A percentile compares a stretch with the other conserved stretches of the same genome.
These are phyloP conservation scores for Yamadazyma trypodendri DNA, from an alignment of 1,139 yeast genomes.

Conservation along the genomic window DNA sequence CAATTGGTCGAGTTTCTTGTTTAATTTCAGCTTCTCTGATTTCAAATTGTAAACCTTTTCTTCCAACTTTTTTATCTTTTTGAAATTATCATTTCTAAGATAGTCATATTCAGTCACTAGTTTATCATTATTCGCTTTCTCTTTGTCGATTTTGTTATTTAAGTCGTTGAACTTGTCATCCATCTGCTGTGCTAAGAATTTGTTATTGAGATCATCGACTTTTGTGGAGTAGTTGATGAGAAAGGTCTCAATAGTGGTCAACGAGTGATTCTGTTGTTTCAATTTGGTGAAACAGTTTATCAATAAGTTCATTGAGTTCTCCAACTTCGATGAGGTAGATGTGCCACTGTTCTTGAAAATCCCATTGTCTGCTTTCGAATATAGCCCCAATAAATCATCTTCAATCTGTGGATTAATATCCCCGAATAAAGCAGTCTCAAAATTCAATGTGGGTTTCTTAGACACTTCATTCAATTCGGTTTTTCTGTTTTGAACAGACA, in stretches of 20 bases:
- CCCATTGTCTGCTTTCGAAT: constrained; percentile 57
- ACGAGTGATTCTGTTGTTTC: constrained; percentile 37
- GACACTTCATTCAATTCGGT: constrained; percentile 4
- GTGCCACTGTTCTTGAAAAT: constrained; percentile 63
- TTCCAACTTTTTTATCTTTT: constrained; percentile 20
- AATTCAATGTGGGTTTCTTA: constrained; percentile 22
- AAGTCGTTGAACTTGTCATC: constrained; percentile 19
- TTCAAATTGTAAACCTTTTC: constrained; percentile 18
- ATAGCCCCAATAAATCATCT: constrained; percentile 56
- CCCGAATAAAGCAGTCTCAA: constrained; percentile 79
- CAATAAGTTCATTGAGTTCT: constrained; percentile 30
- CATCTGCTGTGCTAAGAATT: constrained; percentile 25
- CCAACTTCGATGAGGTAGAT: constrained; percentile 54
- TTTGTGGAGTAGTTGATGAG: constrained; percentile 27
- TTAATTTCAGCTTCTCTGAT: constrained; percentile 19
- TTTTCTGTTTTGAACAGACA: constrained; percentile 7
- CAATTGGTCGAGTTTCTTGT: constrained; percentile 8
- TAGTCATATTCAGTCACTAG: constrained; percentile 20
- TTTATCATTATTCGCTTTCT: constrained; percentile 19
- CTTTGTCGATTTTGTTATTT: constrained; percentile 22
- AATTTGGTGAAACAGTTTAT: constrained; percentile 29
- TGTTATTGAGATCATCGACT: constrained; percentile 29
- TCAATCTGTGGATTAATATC: constrained; percentile 66
- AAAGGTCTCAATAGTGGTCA: constrained; percentile 31
- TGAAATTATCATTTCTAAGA: constrained; percentile 19